A percentile compares a stretch with the other conserved stretches of the same genome.
Evolutionary conservation across 805 yeast species (phyloP).

Genomic region (Yamadazyma endophytica): DNA sequence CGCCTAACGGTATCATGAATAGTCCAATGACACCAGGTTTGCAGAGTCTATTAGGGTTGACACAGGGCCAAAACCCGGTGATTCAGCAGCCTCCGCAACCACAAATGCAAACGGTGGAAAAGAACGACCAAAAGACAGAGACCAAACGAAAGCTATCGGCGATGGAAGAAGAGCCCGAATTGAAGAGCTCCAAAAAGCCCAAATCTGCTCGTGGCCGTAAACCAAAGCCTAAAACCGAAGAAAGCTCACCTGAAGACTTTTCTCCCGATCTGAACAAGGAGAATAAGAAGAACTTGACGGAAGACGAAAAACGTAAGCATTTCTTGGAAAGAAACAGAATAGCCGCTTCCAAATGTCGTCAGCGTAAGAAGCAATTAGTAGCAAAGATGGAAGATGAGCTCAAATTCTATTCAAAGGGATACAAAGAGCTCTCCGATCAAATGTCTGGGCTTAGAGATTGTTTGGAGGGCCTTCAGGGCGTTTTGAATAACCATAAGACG

Average conservation of each 20-base stretch:
- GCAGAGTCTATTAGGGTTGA: conserved; percentile 33
- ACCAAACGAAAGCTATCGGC: conserved; percentile 6
- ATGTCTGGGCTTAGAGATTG: conserved; percentile 58
- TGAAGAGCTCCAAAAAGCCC: conserved; percentile 1
- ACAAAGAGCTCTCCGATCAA: conserved; percentile 59
- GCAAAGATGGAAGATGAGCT: conserved; percentile 79
- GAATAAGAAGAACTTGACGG: conserved; percentile 12
- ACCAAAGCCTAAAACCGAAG: conserved; percentile 11
- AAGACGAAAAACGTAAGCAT: conserved; percentile 55
- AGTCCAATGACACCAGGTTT: conserved; percentile 49
- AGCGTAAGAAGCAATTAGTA: conserved; percentile 85
- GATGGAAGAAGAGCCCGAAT: conserved; percentile 6
- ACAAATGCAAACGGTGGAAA: conserved; percentile 2
- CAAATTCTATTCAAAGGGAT: conserved; percentile 64
- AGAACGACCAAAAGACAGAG: background rate
- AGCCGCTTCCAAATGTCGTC: conserved; percentile 95
- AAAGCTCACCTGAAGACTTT: conserved; percentile 4
- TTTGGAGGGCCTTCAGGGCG: conserved; percentile 44
- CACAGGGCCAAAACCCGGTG: conserved; percentile 8
- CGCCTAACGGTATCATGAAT: conserved; percentile 37
- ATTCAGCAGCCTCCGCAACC: conserved; percentile 8
- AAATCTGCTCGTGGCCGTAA: no score
- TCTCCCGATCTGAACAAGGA: conserved; percentile 7
- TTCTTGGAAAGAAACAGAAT: conserved; percentile 87
- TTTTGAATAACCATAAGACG: conserved; percentile 49